Percentiles rank a stretch among this genome's conserved stretches.
Evolutionary conservation across 2,329 filamentous ascomycete species (phyloP).

Genomic region (Phialophora verrucosa): DNA sequence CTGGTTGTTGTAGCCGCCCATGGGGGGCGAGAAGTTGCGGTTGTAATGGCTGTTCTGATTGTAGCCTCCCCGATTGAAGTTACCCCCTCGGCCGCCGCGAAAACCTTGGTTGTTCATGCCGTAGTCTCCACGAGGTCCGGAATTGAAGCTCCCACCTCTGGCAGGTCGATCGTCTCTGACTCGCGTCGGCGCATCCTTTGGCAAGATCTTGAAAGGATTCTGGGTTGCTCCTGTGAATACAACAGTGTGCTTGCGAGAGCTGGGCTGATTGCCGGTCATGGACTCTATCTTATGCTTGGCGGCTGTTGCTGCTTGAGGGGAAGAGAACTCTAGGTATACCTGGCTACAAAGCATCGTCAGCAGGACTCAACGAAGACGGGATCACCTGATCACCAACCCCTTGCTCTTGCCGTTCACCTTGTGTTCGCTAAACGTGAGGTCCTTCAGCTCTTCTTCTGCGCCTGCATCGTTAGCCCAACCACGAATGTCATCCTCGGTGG

Average conservation of each 20-base stretch:
- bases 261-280: conserved; percentile 60
- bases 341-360: conserved; percentile 54
- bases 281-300: conserved; percentile 81
- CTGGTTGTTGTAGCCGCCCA: conserved; percentile 55
- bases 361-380: background rate
- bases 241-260: conserved; percentile 70
- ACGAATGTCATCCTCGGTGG: conserved; percentile 90
- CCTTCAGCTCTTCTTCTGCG: conserved; percentile 83
- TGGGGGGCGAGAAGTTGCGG: conserved; percentile 55
- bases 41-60: conserved; percentile 49
- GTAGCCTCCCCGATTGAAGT: conserved; percentile 55
- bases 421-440: conserved; percentile 96
- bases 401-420: conserved; percentile 99
- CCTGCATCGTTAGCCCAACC: conserved; percentile 81
- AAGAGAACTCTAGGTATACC: conserved; percentile 84
- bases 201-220: conserved; percentile 90
- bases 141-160: conserved; percentile 53
- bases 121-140: conserved; percentile 45
- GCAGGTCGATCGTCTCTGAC: conserved; percentile 64
- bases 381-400: conserved; percentile 66
- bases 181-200: conserved; percentile 81
- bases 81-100: conserved; percentile 56
- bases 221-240: conserved; percentile 75
- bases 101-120: conserved; percentile 60
- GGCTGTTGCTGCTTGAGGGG: conserved; percentile 82